A percentile compares a stretch with the other conserved stretches of the same genome.
Evolutionary conservation across 192 early-diverging fungal genomes (phyloP).

Genomic region (Chytriomyces sp.): DNA sequence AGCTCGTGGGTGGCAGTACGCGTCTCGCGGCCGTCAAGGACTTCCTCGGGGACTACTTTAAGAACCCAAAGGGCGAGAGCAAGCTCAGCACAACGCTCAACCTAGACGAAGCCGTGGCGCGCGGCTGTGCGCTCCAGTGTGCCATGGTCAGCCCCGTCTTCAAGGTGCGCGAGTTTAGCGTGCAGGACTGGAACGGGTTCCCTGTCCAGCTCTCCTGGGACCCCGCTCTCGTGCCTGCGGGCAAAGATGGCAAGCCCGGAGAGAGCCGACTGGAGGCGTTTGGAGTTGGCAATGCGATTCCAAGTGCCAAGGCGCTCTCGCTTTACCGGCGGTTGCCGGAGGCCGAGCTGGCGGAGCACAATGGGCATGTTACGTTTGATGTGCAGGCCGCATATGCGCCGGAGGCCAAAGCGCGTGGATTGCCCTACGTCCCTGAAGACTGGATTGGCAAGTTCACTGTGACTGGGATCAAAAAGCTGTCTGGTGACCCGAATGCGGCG

Average conservation of each 20-base stretch:
- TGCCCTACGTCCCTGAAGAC: slow-evolving; percentile 74
- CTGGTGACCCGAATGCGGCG: slow-evolving; percentile 48
- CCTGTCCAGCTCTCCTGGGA: slow-evolving; percentile 92
- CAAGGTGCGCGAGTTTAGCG: slow-evolving; percentile 94
- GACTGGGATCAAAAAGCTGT: slow-evolving; percentile 71
- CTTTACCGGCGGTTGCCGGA: slow-evolving; percentile 78
- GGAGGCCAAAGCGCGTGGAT: slow-evolving; percentile 40
- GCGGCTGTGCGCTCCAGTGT: slow-evolving; percentile 95
- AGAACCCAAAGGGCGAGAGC: slow-evolving; percentile 48
- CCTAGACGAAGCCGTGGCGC: slow-evolving; percentile 96
- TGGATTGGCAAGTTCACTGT: slow-evolving; percentile 86
- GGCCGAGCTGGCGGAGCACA: slow-evolving; percentile 40
- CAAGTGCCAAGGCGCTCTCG: slow-evolving; percentile 87
- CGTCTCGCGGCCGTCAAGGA: slow-evolving; percentile 95
- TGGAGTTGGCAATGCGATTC: slow-evolving; percentile 80
- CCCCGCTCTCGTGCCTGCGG: slow-evolving; percentile 44
- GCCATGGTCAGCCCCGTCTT: slow-evolving; percentile 96
- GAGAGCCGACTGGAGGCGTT: slow-evolving; percentile 88
- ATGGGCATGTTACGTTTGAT: slow-evolving; percentile 64
- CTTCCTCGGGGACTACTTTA: slow-evolving; percentile 84
- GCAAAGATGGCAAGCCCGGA: slow-evolving; percentile 66
- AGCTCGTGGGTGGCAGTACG: slow-evolving; percentile 91
- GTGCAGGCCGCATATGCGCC: slow-evolving; percentile 80
- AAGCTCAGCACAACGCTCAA: slow-evolving; percentile 91
- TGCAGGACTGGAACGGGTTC: slow-evolving; percentile 87